A percentile compares a stretch with the other conserved stretches of the same genome.
Conservation (phyloP, 2,329 filamentous ascomycete species). For the Sporothrix inflata region DNA sequence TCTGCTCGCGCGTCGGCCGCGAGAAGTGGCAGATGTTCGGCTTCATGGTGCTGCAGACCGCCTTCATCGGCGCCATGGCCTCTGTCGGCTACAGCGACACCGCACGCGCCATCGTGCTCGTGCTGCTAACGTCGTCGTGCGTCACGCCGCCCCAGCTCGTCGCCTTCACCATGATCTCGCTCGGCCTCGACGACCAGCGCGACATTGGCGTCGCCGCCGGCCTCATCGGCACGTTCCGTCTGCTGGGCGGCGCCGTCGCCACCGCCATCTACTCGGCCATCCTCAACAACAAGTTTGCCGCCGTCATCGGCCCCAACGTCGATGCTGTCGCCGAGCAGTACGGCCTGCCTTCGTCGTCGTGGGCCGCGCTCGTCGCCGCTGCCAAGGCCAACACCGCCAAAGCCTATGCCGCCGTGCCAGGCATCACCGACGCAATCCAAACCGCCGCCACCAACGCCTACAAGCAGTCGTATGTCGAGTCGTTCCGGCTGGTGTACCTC, state of each 20-base stretch:
- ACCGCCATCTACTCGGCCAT: slow-evolving; percentile 46
- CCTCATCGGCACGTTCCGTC: slow-evolving; percentile 43
- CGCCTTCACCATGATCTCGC: slow-evolving; percentile 42
- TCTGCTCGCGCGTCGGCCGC: slow-evolving; percentile 41
- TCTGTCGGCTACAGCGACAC: slow-evolving; percentile 41
- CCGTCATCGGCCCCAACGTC: slow-evolving; percentile 34
- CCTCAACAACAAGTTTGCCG: slow-evolving; percentile 38
- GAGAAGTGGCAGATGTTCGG: slow-evolving; percentile 44
- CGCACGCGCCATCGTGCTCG: slow-evolving; percentile 42
- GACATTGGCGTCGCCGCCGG: slow-evolving; percentile 45
- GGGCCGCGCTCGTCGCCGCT: slow-evolving; percentile 36
- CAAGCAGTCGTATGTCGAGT: slow-evolving; percentile 41
- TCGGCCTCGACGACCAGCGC: slow-evolving; percentile 44
- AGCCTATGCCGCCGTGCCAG: slow-evolving; percentile 40
- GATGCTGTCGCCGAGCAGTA: slow-evolving; percentile 31
- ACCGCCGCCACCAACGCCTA: slow-evolving; percentile 39
- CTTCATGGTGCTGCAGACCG: slow-evolving; percentile 42
- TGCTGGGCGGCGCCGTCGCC: slow-evolving; percentile 44
- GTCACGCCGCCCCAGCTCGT: slow-evolving; percentile 42
- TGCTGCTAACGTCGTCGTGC: slow-evolving; percentile 39
- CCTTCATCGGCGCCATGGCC: slow-evolving; percentile 43
- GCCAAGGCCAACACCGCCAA: slow-evolving; percentile 41
- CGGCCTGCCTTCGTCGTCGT: slow-evolving; percentile 33
- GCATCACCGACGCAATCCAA: slow-evolving; percentile 38
- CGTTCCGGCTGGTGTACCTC: slow-evolving; percentile 42